These are phyloP conservation scores for Magnusiomyces suaveolens DNA, from an alignment of 1,139 yeast genomes.

Conservation along the genomic window DNA sequence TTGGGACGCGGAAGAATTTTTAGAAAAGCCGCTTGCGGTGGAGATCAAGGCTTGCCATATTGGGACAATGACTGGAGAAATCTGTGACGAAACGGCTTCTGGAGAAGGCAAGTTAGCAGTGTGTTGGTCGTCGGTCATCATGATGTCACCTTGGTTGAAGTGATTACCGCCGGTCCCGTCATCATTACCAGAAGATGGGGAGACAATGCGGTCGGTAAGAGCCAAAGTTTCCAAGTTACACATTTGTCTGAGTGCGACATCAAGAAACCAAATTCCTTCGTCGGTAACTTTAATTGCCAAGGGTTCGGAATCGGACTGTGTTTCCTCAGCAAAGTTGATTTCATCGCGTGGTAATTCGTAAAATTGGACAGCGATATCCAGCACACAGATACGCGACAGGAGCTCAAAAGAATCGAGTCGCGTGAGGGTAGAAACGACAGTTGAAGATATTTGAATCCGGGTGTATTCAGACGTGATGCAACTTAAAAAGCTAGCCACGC, in stretches of 20 bases:
- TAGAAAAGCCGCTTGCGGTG: neutral
- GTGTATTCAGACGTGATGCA: neutral
- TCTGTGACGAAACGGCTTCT: neutral
- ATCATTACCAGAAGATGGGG: neutral
- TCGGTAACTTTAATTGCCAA: neutral
- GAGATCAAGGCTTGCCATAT: neutral
- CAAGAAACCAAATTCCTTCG: neutral
- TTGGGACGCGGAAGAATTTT: too few relatives aligned
- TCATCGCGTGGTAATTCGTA: neutral
- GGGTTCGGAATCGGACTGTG: too few relatives aligned
- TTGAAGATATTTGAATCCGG: neutral
- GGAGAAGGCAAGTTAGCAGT: neutral
- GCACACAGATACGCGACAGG: neutral
- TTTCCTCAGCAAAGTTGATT: neutral
- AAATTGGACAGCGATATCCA: neutral
- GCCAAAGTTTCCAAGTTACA: neutral
- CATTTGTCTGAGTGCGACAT: neutral
- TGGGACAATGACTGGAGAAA: neutral
- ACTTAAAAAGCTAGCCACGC: neutral
- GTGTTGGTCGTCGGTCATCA: neutral
- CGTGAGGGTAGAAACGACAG: neutral
- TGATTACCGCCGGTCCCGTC: neutral
- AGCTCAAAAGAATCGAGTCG: neutral
- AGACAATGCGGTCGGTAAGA: neutral
- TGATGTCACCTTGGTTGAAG: neutral